Conservation (phyloP, 176 grass and related monocot genomes). For the Carex cristatella region DNA sequence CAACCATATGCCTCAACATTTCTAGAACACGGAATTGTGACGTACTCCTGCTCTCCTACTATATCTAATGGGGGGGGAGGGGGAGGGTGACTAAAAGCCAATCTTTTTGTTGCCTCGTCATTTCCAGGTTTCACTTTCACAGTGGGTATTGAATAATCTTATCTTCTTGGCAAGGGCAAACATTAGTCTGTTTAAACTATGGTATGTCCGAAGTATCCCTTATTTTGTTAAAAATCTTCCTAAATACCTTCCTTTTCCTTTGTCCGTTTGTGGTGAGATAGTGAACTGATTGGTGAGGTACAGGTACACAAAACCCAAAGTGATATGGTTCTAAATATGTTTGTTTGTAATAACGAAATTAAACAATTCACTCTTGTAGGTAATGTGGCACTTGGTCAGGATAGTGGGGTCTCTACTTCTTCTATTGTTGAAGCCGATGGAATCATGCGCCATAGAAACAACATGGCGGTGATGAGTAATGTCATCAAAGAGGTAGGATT, state of each 20-base stretch:
- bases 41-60: background rate
- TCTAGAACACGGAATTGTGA: background rate
- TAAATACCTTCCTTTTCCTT: background rate
- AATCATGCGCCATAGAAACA: background rate
- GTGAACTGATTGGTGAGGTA: background rate
- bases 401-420: background rate
- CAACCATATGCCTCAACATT: background rate
- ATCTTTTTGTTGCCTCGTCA: background rate
- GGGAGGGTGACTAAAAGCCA: background rate
- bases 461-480: background rate
- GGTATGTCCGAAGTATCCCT: background rate
- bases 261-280: background rate
- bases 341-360: background rate
- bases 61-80: background rate
- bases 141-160: background rate
- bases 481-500: background rate
- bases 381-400: background rate
- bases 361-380: constrained; percentile 9
- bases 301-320: background rate
- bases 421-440: background rate
- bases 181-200: background rate
- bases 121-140: background rate
- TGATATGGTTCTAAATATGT: background rate
- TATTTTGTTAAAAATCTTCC: background rate
- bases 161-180: background rate